Evolutionary conservation across 345 rosid species (phyloP), one percentile per base, ranked within the genome.

Genomic region (Sonneratia caseolaris): DNA sequence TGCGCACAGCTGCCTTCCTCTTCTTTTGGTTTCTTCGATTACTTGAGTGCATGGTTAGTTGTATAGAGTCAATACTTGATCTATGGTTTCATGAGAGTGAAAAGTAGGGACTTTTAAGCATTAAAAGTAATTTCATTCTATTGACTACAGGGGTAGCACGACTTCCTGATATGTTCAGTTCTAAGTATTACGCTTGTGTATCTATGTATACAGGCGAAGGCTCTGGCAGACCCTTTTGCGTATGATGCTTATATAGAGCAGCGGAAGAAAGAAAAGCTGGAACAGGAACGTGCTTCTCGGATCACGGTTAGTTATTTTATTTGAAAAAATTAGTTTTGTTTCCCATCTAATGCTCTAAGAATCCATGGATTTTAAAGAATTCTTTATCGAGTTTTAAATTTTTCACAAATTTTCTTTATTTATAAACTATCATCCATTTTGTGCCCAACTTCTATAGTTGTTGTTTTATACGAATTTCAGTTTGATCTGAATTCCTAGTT

Each of bases 211-310:
- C 86, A 93, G 98, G 97, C 89, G 51, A 80, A 84, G 77, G 82
- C 86, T 68, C 74, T 82, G 74, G 86, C 83, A 32, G 83, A 88
- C 81, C 98, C 97, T 73, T 87, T 88, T 74, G 94, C 86, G 49
- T 88, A 86, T 80, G 86, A 84, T 53, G 36, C 72, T 37, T 89
- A 88, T 77, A 48, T 83, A 76, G 90, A 88, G 83, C 81, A 82
- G 74, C 83, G 78, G 73, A 89, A 89, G 75, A 84, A 78, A 79
- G 84, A 87, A 79, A 88, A 86, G 81, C 68, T 87, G 62, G 97
- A 93, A 77, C 81, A 68, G 7, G 70, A 77, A 11, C 84, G 82
- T 66, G 71, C 78, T 42, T 76, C 82, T 76, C 82, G 96, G 81
- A 94, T 94, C 75, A 87, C 98, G 74, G 98, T 94, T 35, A 78